Conservation (phyloP, 116 monocot genomes). For the Cymodocea nodosa region DNA sequence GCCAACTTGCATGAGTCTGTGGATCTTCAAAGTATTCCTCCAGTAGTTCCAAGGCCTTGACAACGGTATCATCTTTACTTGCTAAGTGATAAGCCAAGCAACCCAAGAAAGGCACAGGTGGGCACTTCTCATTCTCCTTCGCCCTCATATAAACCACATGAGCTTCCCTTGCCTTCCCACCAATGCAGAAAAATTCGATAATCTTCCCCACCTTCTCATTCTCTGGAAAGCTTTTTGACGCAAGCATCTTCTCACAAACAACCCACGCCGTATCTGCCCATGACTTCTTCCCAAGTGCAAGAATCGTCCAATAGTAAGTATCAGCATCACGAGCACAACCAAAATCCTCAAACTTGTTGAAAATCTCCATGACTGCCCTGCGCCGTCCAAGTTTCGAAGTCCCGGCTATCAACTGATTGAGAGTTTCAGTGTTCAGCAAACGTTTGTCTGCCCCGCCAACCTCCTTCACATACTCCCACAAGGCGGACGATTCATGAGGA, state of each 20-base stretch:
- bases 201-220: constrained; percentile 47
- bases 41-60: constrained; percentile 46
- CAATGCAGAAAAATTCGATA: constrained; percentile 46
- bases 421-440: constrained; percentile 29
- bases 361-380: constrained; percentile 59
- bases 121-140: constrained; percentile 37
- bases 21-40: constrained; percentile 32
- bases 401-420: constrained; percentile 48
- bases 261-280: constrained; percentile 41
- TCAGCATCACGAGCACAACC: constrained; percentile 39
- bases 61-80: constrained; percentile 38
- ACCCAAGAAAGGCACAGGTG: constrained; percentile 19
- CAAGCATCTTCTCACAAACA: constrained; percentile 79
- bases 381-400: constrained; percentile 40
- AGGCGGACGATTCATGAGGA: constrained; percentile 35
- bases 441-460: constrained; percentile 29
- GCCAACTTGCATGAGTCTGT: constrained; percentile 1
- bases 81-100: constrained; percentile 30
- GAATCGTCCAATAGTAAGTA: constrained; percentile 55
- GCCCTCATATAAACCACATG: constrained; percentile 52
- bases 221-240: constrained; percentile 53
- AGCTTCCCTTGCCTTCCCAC: constrained; percentile 49
- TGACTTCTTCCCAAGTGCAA: constrained; percentile 36
- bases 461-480: constrained; percentile 76
- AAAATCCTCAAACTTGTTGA: constrained; percentile 27